Evolutionary conservation across 306 rosid genomes (phyloP).

Genomic region (Citrullus amarus): DNA sequence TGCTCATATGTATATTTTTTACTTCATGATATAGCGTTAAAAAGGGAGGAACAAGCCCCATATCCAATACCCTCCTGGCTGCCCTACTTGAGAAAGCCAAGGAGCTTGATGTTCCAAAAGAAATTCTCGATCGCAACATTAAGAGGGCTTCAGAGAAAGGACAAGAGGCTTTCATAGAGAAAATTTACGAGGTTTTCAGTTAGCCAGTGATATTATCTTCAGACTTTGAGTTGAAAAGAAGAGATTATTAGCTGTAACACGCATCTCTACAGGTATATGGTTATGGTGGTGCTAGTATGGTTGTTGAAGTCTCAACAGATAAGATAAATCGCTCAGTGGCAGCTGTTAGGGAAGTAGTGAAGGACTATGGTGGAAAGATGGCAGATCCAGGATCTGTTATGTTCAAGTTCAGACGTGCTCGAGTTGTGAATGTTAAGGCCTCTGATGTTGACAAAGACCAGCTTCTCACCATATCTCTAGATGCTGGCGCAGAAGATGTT

Average conservation of each 20-base stretch:
- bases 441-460: slow-evolving; percentile 67
- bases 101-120: slow-evolving; percentile 93
- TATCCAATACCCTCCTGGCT: slow-evolving; percentile 54
- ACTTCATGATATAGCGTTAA: slow-evolving; percentile 41
- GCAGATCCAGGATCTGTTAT: slow-evolving; percentile 83
- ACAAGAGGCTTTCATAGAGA: slow-evolving; percentile 83
- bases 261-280: slow-evolving; percentile 60
- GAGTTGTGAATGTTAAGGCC: slow-evolving; percentile 61
- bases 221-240: background rate
- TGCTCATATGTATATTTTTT: background rate
- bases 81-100: slow-evolving; percentile 76
- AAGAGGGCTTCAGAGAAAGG: slow-evolving; percentile 89
- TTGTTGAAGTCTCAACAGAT: slow-evolving; percentile 86
- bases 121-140: slow-evolving; percentile 75
- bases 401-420: slow-evolving; percentile 76
- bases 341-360: slow-evolving; percentile 67
- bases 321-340: slow-evolving; percentile 75
- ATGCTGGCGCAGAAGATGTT: slow-evolving; percentile 90
- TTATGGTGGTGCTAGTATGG: slow-evolving; percentile 87
- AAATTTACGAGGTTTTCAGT: slow-evolving; percentile 58
- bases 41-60: slow-evolving; percentile 72
- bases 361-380: slow-evolving; percentile 91
- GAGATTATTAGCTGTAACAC: background rate
- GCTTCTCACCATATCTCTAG: slow-evolving; percentile 61
- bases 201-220: slow-evolving; percentile 12